These are phyloP conservation scores for Auriscalpium vulgare DNA, from an alignment of 768 basidiomycete genomes.

Conservation along the genomic window DNA sequence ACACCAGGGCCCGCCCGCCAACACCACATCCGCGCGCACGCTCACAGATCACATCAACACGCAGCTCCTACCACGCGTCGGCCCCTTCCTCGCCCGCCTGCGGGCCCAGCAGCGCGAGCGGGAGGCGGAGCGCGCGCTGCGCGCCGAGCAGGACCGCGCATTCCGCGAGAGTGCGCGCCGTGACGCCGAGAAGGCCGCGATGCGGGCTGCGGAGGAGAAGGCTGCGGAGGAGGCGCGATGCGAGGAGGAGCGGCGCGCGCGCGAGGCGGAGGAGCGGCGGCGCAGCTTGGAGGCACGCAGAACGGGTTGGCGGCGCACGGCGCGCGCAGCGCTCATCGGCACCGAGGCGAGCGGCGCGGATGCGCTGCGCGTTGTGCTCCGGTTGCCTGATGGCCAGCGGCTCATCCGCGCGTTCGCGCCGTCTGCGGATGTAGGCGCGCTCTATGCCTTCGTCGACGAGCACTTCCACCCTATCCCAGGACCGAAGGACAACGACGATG, in stretches of 20 bases:
- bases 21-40: slow-evolving; percentile 53
- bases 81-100: slow-evolving; percentile 63
- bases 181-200: slow-evolving; percentile 43
- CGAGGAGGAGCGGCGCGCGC: slow-evolving; percentile 28
- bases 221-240: slow-evolving; percentile 29
- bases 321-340: slow-evolving; percentile 38
- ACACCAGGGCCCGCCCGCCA: slow-evolving; percentile 60
- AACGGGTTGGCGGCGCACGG: slow-evolving; percentile 51
- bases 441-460: slow-evolving; percentile 71
- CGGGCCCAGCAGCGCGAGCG: slow-evolving; percentile 41
- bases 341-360: slow-evolving; percentile 25
- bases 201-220: slow-evolving; percentile 23
- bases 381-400: slow-evolving; percentile 42
- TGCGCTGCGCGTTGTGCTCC: slow-evolving; percentile 48
- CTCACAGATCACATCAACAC: slow-evolving; percentile 61
- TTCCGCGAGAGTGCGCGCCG: slow-evolving; percentile 55
- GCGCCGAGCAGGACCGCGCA: slow-evolving; percentile 79
- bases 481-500: not conserved
- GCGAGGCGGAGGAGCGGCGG: slow-evolving; percentile 14
- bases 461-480: slow-evolving; percentile 37
- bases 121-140: slow-evolving; percentile 43
- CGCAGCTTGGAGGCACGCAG: slow-evolving; percentile 24
- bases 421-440: slow-evolving; percentile 43
- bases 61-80: slow-evolving; percentile 74
- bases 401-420: slow-evolving; percentile 48